phyloP scores from a whole-genome alignment of 768 basidiomycete species.

The Amanita rubescens region DNA sequence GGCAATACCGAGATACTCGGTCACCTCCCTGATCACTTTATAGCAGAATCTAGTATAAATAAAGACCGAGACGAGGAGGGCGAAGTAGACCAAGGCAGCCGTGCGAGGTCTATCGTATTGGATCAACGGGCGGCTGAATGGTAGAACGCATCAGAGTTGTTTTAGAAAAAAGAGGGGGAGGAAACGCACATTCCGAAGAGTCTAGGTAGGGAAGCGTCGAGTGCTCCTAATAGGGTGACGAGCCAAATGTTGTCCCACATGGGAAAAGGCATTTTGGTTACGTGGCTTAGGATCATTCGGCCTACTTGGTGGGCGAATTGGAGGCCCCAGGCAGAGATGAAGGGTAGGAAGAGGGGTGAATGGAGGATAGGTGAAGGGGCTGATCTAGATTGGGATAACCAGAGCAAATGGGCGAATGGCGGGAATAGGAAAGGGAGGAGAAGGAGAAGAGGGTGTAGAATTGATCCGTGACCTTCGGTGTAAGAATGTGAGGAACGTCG shows the following conservation, averaged over 20 bases:
- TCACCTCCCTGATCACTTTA: constrained; percentile 83
- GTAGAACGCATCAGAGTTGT: background rate
- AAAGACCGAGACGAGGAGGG: constrained; percentile 58
- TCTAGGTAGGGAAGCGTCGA: constrained; percentile 77
- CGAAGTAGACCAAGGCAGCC: constrained; percentile 64
- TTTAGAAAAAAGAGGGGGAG: constrained; percentile 5
- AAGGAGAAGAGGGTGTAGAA: too few species aligned
- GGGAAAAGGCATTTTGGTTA: constrained; percentile 80
- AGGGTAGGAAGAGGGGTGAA: constrained; percentile 76
- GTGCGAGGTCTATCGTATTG: constrained; percentile 60
- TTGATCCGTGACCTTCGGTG: too few species aligned
- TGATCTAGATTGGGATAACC: constrained; percentile 67
- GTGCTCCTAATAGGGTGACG: constrained; percentile 66
- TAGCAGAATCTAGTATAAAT: constrained; percentile 73
- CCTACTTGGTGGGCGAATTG: constrained; percentile 89
- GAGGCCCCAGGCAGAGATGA: constrained; percentile 88
- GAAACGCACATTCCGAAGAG: constrained; percentile 51
- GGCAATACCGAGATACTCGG: constrained; percentile 87
- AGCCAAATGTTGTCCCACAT: constrained; percentile 84
- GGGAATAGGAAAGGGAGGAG: constrained; percentile 68
- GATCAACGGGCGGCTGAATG: constrained; percentile 55
- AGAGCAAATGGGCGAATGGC: constrained; percentile 64
- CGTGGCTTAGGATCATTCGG: constrained; percentile 87
- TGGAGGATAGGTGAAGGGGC: constrained; percentile 63
- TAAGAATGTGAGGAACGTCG: too few species aligned